These are phyloP conservation scores for Arthrobotrys iridis DNA, from an alignment of 2,329 filamentous ascomycete genomes.

Conservation along the genomic window DNA sequence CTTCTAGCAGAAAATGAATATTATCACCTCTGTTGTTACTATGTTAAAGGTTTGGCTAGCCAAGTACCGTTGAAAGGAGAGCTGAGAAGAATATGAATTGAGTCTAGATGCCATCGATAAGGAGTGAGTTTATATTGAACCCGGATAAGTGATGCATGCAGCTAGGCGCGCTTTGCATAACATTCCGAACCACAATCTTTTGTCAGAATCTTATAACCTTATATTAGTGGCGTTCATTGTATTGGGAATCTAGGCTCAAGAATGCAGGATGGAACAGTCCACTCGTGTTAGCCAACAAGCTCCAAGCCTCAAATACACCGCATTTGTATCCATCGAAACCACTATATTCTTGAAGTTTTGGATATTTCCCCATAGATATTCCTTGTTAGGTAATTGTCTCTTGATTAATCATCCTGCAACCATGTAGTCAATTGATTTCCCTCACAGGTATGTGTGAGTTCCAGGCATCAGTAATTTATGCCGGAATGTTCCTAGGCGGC, in stretches of 20 bases:
- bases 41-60: too few relatives aligned
- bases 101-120: not conserved
- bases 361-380: too few relatives aligned
- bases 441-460: not conserved
- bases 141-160: slow-evolving; percentile 13
- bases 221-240: not conserved
- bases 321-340: not conserved
- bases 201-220: not conserved
- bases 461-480: slow-evolving; percentile 9
- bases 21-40: too few relatives aligned
- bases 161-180: not conserved
- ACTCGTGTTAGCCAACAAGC: not conserved
- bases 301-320: not conserved
- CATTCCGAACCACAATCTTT: not conserved
- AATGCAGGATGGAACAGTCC: too few relatives aligned
- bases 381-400: too few relatives aligned
- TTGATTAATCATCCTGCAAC: too few relatives aligned
- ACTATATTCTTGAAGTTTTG: too few relatives aligned
- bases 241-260: not conserved
- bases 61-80: too few relatives aligned
- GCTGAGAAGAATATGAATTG: not conserved
- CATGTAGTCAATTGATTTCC: not conserved
- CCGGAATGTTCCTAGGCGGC: slow-evolving; percentile 1
- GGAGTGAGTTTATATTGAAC: not conserved
- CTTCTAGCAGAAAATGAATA: too few relatives aligned